Percentiles rank a stretch among this genome's conserved stretches.
These are phyloP conservation scores for Apium graveolens DNA, from an alignment of 129 eudicot species.

Conservation along the genomic window DNA sequence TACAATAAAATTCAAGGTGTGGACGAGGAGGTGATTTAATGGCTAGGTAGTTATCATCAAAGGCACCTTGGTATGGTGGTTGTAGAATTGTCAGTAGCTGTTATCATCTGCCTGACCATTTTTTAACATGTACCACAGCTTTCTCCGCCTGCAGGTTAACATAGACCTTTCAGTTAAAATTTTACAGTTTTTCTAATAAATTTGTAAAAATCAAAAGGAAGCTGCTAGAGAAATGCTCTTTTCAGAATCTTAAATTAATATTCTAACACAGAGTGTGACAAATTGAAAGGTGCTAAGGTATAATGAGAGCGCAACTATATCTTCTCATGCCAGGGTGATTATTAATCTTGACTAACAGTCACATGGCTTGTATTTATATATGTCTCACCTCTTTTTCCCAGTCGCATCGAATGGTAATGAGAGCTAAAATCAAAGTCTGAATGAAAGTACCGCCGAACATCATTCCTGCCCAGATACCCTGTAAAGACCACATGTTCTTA, in stretches of 20 bases:
- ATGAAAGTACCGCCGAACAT: slow-evolving; percentile 95
- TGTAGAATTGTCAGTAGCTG: background rate
- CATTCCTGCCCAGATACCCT: slow-evolving; percentile 99
- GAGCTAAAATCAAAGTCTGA: slow-evolving; percentile 58
- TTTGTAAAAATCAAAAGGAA: background rate
- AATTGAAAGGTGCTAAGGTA: background rate
- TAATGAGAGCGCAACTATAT: background rate
- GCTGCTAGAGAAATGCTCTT: too few species aligned
- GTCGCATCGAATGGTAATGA: slow-evolving; percentile 62
- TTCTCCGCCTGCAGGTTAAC: slow-evolving; percentile 27
- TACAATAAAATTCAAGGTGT: background rate
- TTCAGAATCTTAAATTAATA: too few species aligned
- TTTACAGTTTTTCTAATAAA: background rate
- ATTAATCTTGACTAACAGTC: background rate
- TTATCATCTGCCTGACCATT: slow-evolving; percentile 19
- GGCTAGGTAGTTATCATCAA: background rate
- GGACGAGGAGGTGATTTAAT: background rate
- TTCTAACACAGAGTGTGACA: background rate
- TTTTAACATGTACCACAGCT: slow-evolving; percentile 32
- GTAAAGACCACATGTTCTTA: background rate
- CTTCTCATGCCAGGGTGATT: background rate
- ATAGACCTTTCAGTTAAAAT: background rate
- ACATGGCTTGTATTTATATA: background rate
- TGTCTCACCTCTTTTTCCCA: slow-evolving; percentile 80
- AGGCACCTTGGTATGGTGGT: background rate